phyloP scores from a whole-genome alignment of 1,284 basidiomycete genomes.

The Peniophora sp. region DNA sequence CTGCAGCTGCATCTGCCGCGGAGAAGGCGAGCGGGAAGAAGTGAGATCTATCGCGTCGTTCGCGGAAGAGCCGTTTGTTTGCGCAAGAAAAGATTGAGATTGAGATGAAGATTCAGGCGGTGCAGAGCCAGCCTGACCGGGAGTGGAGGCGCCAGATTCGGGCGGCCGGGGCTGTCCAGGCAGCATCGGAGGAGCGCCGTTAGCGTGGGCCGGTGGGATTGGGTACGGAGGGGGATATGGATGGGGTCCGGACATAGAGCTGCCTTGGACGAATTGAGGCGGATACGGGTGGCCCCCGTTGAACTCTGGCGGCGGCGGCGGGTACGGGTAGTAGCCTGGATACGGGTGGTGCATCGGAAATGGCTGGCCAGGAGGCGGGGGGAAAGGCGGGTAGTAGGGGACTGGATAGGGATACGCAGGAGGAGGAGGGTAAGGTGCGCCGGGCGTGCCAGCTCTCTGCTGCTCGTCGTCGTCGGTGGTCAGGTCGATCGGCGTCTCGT shows the following conservation, averaged over 20 bases:
- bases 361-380: constrained; percentile 2
- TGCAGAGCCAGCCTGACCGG: constrained; percentile 1
- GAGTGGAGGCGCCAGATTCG: background rate
- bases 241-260: background rate
- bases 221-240: too few species aligned
- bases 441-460: constrained; percentile 27
- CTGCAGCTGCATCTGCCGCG: background rate
- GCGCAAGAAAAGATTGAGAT: too few species aligned
- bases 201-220: too few species aligned
- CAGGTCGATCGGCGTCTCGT: constrained; percentile 47
- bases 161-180: background rate
- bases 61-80: too few species aligned
- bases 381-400: constrained; percentile 11
- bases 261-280: background rate
- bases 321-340: constrained; percentile 6
- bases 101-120: background rate
- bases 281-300: background rate
- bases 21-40: background rate
- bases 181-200: constrained; percentile 2
- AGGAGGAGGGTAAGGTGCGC: constrained; percentile 29
- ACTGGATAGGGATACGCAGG: background rate
- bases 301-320: constrained; percentile 9
- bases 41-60: background rate
- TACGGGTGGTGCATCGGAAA: background rate
- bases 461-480: constrained; percentile 50